Evolutionary conservation across 176 grass and related monocot species (phyloP), one percentile per base, ranked within the genome.

Genomic region (Ananas comosus): DNA sequence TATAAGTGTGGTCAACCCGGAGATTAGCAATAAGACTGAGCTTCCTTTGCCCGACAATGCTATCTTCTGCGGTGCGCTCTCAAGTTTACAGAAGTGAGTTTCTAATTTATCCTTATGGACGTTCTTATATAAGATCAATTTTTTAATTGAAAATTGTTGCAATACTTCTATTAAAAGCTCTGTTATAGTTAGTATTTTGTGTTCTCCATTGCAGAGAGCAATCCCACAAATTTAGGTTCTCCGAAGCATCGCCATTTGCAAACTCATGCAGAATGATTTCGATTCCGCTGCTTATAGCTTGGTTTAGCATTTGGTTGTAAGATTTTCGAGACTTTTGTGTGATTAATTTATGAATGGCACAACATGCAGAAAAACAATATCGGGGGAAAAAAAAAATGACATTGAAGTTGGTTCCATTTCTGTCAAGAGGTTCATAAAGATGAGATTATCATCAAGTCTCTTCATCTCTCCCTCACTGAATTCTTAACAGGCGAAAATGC

Each of bases 11-110:
- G 75, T 87, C 58, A 97, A 97, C 74, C 86, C 84, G 10, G 93
- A 97, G 68, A 75, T 83, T 23, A 78, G 33, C 70, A 79, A 79
- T 58, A 87, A 82, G 64, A 83, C 80, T 2, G 63, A 69, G 79
- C 79, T 85, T 71, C 76, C 74, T 51, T 69, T 92, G 23, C 93
- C 89, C 1, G 86, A 97, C 59, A 85, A 97, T 49, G 64, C 86
- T 13, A 90, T 97, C 33, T 97, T 97, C 59, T 97, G 93, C 42
- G 93, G 93, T 52, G 86, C 82, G 18, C 86, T 97, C 10, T 85
- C 93, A 51, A 97, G 83, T 50, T 65, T 92, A 77, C 93, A 96
- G 49, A 87, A 87, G 92, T 96, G 82, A 82, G 83, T 17, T 68
- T 74, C 61, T 58, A 77, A 61, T 47, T 50, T 25, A 51, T 72